Evolutionary conservation across 140 eudicot genomes (phyloP), one percentile per base, ranked within the genome.

Genomic region (Erigeron philadelphicus): DNA sequence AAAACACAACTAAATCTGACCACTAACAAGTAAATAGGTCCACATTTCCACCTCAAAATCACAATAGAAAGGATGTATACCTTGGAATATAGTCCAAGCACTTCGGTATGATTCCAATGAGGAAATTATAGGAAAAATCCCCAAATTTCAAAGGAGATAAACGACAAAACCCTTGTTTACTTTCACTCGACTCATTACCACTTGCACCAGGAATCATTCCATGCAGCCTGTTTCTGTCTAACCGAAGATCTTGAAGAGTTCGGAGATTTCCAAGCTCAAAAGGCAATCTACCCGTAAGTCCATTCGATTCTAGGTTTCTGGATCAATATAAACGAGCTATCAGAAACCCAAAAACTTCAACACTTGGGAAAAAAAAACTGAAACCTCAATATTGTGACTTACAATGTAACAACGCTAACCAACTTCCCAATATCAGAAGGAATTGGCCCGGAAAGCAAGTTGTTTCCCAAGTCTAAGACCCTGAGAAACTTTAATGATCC

Each of bases 261-360:
- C 83, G 85, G 78, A 93, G 80, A 67, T 75, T 81, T 16, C 84
- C 82, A 55, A 93, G 79, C 83, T 86, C 90, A 12, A 58, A 64
- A 61, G 95, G 96, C 81, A 93, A 49, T 65, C 72, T 80, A 53
- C 98, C 98, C 41, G 88, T 84, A 40, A 93, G 84, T 71, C 88
- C 90, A 76, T 93, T 93, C 23, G 93, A 89, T 75, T 89, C 85
- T 48, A 93, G 87, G 80, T 93, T 86, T 78, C 98, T 93, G 81
- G 38, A 72, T 31, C 53, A 48, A 59, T 38, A 67, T n/a, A 42
- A 53, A 55, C 15, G 19, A 68, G 66, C 61, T 71, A 10, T 9
- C 11, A 58, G 71, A 74, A 8, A 47, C 16, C 38, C 12, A 40
- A 76, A 40, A 76, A 66, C 63, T 54, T 13, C 38, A 58, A 44